Evolutionary conservation across 208 protist genomes (phyloP).

Genomic region (Zelonia costaricensis): DNA sequence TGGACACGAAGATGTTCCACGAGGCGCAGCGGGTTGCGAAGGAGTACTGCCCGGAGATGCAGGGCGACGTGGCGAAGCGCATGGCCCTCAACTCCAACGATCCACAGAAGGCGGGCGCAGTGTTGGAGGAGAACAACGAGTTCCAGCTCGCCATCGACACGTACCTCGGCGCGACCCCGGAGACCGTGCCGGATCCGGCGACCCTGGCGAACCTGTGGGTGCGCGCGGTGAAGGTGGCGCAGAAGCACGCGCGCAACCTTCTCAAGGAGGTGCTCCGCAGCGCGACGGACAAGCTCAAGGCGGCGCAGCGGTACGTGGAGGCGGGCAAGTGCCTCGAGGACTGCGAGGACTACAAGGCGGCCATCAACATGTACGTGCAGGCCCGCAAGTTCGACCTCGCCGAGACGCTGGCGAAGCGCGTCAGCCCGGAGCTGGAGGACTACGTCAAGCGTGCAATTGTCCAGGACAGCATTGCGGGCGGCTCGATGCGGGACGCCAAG

Average conservation of each 20-base stretch:
- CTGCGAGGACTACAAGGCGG: constrained; percentile 91
- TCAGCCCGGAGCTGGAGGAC: constrained; percentile 85
- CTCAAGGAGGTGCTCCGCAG: constrained; percentile 82
- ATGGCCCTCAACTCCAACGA: constrained; percentile 86
- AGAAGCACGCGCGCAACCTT: constrained; percentile 87
- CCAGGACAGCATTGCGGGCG: constrained; percentile 85
- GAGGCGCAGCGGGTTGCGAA: constrained; percentile 94
- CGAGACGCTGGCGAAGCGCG: constrained; percentile 79
- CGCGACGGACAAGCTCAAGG: constrained; percentile 77
- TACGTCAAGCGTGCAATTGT: constrained; percentile 91
- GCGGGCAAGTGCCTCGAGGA: constrained; percentile 89
- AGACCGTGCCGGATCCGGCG: constrained; percentile 62
- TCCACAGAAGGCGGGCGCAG: constrained; percentile 83
- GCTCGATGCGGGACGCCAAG: constrained; percentile 72
- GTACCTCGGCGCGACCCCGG: constrained; percentile 87
- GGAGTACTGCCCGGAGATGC: constrained; percentile 90
- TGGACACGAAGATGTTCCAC: constrained; percentile 89
- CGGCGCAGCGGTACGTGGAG: constrained; percentile 82
- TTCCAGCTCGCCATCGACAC: constrained; percentile 94
- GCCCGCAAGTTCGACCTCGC: constrained; percentile 93
- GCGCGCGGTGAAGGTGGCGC: constrained; percentile 94
- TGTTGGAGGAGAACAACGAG: constrained; percentile 94
- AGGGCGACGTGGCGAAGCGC: constrained; percentile 82
- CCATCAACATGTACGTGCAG: constrained; percentile 95
- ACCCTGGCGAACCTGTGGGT: constrained; percentile 91